Percentiles rank a stretch among this genome's conserved stretches.
Conservation (phyloP, 2,329 filamentous ascomycete species). For the Penicillium sp. region DNA sequence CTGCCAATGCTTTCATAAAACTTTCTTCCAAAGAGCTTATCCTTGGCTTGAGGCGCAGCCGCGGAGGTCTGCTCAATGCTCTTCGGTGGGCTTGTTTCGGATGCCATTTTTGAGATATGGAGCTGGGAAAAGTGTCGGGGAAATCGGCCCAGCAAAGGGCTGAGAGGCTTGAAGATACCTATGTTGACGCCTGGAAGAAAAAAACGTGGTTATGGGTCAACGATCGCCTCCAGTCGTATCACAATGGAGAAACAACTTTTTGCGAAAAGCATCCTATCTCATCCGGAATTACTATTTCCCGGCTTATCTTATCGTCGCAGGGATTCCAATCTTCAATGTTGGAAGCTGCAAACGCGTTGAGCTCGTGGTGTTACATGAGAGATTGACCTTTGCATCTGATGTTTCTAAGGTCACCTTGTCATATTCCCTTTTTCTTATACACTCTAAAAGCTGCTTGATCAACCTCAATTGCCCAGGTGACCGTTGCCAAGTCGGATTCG, state of each 20-base stretch:
- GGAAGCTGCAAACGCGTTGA: not conserved
- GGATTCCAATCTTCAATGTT: not conserved
- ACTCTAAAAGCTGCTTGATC: not conserved
- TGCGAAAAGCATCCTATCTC: constrained; percentile 21
- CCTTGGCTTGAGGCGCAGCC: constrained; percentile 13
- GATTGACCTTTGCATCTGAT: not conserved
- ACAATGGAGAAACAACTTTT: constrained; percentile 19
- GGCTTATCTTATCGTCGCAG: constrained; percentile 30
- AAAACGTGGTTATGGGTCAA: constrained; percentile 3
- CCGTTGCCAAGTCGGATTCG: not conserved
- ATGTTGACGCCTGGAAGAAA: constrained; percentile 26
- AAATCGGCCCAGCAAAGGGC: constrained; percentile 29
- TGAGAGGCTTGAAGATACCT: constrained; percentile 27
- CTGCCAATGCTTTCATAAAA: constrained; percentile 96
- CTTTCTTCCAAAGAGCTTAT: constrained; percentile 75
- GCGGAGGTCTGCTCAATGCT: constrained; percentile 22
- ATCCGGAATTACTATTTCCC: constrained; percentile 26
- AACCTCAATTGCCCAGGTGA: not conserved
- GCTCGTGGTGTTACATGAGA: too few relatives aligned
- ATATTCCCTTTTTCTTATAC: not conserved
- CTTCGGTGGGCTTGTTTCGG: constrained; percentile 19
- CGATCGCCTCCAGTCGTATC: constrained; percentile 7
- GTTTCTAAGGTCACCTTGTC: not conserved
- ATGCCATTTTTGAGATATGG: constrained; percentile 28
- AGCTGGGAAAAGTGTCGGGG: constrained; percentile 9